Conservation (phyloP, 164 flowering plant species). For the Echeveria elegans region DNA sequence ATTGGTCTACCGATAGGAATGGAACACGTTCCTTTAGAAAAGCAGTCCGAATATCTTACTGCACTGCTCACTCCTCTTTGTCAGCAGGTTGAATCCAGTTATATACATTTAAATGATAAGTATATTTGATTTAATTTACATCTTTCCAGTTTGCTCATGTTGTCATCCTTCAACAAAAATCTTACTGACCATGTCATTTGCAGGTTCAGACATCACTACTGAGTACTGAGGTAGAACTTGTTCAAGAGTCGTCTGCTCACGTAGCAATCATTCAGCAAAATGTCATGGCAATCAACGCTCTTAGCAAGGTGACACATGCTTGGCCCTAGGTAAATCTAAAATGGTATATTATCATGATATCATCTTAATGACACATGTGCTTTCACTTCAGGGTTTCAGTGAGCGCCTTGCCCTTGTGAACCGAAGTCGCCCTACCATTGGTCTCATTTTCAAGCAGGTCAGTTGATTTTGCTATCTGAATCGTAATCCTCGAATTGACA, state of each 20-base stretch:
- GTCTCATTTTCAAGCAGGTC: constrained; percentile 96
- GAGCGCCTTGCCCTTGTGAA: constrained; percentile 90
- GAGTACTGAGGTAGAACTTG: constrained; percentile 36
- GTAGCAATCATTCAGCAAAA: constrained; percentile 64
- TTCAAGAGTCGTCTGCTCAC: constrained; percentile 43
- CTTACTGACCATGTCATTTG: too few relatives aligned
- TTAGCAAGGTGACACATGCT: constrained; percentile 68
- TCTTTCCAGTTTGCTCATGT: not conserved
- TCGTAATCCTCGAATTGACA: too few relatives aligned
- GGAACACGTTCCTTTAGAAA: constrained; percentile 81
- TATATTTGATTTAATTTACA: not conserved
- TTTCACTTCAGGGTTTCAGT: constrained; percentile 68
- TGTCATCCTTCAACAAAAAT: too few relatives aligned
- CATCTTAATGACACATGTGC: not conserved
- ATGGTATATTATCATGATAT: not conserved
- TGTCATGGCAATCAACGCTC: constrained; percentile 82
- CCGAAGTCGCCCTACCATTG: constrained; percentile 81
- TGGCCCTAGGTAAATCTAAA: not conserved
- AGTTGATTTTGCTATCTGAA: too few relatives aligned
- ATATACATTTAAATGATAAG: too few relatives aligned
- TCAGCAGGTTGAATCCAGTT: constrained; percentile 65
- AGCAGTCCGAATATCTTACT: constrained; percentile 81
- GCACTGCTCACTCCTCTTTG: constrained; percentile 86
- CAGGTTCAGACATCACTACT: constrained; percentile 67
- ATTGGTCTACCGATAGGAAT: constrained; percentile 93